Conservation (phyloP, 2,329 filamentous ascomycete genomes). For the Nemania sp. region DNA sequence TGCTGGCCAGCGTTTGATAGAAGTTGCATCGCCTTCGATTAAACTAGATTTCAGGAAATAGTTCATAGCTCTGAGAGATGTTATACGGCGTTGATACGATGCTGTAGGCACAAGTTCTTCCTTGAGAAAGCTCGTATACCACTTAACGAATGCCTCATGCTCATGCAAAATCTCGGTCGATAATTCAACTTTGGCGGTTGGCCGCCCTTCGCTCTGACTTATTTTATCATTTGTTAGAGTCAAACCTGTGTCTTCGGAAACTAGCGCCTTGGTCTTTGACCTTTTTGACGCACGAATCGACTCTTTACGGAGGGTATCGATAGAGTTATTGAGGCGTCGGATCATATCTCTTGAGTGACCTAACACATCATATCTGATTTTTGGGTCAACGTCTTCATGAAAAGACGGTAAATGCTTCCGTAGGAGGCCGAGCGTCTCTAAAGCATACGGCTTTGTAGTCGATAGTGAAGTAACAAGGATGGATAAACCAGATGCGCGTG, state of each 20-base stretch:
- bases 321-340: conserved; percentile 77
- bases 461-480: conserved; percentile 81
- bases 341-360: conserved; percentile 81
- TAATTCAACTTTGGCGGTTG: conserved; percentile 27
- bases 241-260: not conserved
- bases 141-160: conserved; percentile 75
- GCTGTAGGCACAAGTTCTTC: conserved; percentile 81
- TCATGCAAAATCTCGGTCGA: conserved; percentile 57
- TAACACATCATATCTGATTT: conserved; percentile 84
- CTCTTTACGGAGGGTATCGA: conserved; percentile 62
- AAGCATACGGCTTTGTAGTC: conserved; percentile 78
- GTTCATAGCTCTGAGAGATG: conserved; percentile 77
- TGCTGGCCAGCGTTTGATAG: conserved; percentile 56
- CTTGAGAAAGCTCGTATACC: conserved; percentile 79
- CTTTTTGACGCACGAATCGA: conserved; percentile 53
- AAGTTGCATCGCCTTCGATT: conserved; percentile 58
- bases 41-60: conserved; percentile 70
- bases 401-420: conserved; percentile 75
- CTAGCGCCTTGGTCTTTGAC: conserved; percentile 37
- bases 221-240: not conserved
- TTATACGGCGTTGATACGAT: conserved; percentile 91
- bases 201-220: conserved; percentile 13
- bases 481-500: conserved; percentile 84
- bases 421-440: conserved; percentile 71
- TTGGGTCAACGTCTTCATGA: conserved; percentile 86